Percentiles rank a stretch among this genome's conserved stretches.
Conservation (phyloP, 208 protist genomes). For the Trypanosoma lewisi region DNA sequence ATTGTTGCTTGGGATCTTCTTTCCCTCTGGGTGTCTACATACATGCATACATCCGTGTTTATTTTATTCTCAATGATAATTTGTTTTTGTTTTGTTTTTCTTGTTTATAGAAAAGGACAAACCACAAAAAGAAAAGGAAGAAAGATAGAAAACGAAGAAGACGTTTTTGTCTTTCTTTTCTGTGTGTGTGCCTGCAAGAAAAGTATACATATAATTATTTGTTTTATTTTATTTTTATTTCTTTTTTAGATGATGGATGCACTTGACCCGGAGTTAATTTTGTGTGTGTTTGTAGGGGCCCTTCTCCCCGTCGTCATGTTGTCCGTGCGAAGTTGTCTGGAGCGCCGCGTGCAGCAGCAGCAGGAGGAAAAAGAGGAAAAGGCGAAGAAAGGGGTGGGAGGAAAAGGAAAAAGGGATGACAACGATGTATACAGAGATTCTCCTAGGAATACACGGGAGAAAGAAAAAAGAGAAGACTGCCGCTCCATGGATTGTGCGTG, state of each 20-base stretch:
- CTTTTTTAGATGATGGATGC: constrained; percentile 4
- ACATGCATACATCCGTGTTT: background rate
- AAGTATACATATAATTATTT: constrained; percentile 12
- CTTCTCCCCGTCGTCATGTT: background rate
- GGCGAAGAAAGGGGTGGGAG: background rate
- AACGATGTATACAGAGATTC: background rate
- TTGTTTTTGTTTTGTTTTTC: constrained; percentile 9
- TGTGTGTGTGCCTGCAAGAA: background rate
- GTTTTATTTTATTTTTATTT: constrained; percentile 9
- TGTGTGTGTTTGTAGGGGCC: background rate
- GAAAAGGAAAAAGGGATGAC: background rate
- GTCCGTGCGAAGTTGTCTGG: background rate
- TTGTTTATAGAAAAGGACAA: no score
- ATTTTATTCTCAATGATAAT: background rate
- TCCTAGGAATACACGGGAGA: background rate
- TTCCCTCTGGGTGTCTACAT: background rate
- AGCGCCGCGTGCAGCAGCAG: background rate
- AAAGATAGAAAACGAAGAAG: background rate
- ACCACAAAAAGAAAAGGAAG: background rate
- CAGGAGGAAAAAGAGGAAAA: background rate
- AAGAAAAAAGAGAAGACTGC: no score
- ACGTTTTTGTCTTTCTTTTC: constrained; percentile 3
- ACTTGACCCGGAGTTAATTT: background rate
- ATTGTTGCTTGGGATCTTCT: no score
- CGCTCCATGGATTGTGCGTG: no score